These are phyloP conservation scores for Phytophthora pluvialis DNA, from an alignment of 352 stramenopile species.

Conservation along the genomic window DNA sequence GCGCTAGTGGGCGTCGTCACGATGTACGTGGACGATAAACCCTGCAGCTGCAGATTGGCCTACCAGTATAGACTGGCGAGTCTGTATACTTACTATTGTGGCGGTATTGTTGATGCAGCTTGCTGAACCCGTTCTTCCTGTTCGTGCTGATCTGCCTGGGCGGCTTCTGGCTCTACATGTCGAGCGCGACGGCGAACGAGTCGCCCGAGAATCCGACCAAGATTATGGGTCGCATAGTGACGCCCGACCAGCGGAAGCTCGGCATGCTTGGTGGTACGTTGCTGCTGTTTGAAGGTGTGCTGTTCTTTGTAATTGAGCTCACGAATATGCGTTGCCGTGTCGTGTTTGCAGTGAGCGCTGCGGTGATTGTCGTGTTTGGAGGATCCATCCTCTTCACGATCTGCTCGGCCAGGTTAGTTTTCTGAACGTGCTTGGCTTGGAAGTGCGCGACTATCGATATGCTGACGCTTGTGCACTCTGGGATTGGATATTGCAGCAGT, in stretches of 20 bases:
- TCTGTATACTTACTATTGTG: conserved; percentile 12
- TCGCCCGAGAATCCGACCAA: conserved; percentile 76
- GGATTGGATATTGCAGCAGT: conserved; percentile 39
- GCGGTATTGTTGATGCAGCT: conserved; percentile 35
- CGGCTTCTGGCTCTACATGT: conserved; percentile 85
- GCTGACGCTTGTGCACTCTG: conserved; percentile 2
- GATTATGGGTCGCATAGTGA: conserved; percentile 71
- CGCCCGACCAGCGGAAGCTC: conserved; percentile 82
- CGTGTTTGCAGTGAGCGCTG: conserved; percentile 59
- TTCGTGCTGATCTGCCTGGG: conserved; percentile 87
- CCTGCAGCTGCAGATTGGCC: background rate
- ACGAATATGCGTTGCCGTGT: conserved; percentile 7
- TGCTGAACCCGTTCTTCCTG: conserved; percentile 88
- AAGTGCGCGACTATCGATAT: background rate
- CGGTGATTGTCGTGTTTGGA: conserved; percentile 84
- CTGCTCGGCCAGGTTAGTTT: conserved; percentile 75
- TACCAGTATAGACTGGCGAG: background rate
- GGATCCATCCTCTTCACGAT: conserved; percentile 90
- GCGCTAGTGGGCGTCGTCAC: conserved; percentile 79
- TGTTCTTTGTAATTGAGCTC: background rate
- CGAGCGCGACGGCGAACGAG: conserved; percentile 71
- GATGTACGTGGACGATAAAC: conserved; percentile 61
- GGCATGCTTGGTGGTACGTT: conserved; percentile 74
- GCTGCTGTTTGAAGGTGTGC: background rate
- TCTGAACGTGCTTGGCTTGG: background rate